These are phyloP conservation scores for Raffaelea albimanens DNA, from an alignment of 2,329 filamentous ascomycete species.

Conservation along the genomic window DNA sequence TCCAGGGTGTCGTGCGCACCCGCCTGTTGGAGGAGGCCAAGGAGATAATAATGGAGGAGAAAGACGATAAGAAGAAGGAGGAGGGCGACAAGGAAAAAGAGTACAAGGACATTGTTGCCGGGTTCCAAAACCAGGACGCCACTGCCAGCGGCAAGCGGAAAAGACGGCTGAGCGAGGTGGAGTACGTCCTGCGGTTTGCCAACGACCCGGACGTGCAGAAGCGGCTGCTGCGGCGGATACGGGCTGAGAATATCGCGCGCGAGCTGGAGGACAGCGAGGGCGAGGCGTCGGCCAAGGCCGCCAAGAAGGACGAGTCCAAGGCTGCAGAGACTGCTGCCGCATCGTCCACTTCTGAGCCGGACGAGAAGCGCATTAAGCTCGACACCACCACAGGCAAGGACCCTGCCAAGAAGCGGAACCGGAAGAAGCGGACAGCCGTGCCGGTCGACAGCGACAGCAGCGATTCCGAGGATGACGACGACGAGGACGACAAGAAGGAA, in stretches of 20 bases:
- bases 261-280: conserved; percentile 42
- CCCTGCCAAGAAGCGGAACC: conserved; percentile 37
- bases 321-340: conserved; percentile 11
- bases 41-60: conserved; percentile 42
- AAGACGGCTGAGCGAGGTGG: conserved; percentile 32
- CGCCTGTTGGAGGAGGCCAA: conserved; percentile 60
- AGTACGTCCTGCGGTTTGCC: conserved; percentile 34
- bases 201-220: conserved; percentile 44
- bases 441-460: conserved; percentile 22
- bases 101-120: conserved; percentile 31
- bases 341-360: conserved; percentile 5
- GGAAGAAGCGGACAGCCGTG: conserved; percentile 41
- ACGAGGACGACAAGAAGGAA: conserved; percentile 6
- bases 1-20: conserved; percentile 66
- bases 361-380: conserved; percentile 30
- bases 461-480: conserved; percentile 19
- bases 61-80: conserved; percentile 36
- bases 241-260: conserved; percentile 47
- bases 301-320: conserved; percentile 17
- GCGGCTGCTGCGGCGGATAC: conserved; percentile 53
- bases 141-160: conserved; percentile 33
- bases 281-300: conserved; percentile 3
- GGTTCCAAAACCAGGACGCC: conserved; percentile 27
- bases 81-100: conserved; percentile 31
- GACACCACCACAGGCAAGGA: conserved; percentile 34